A percentile compares a stretch with the other conserved stretches of the same genome.
phyloP scores from a whole-genome alignment of 371 early-diverging fungal species.

The Gilbertella persicaria region DNA sequence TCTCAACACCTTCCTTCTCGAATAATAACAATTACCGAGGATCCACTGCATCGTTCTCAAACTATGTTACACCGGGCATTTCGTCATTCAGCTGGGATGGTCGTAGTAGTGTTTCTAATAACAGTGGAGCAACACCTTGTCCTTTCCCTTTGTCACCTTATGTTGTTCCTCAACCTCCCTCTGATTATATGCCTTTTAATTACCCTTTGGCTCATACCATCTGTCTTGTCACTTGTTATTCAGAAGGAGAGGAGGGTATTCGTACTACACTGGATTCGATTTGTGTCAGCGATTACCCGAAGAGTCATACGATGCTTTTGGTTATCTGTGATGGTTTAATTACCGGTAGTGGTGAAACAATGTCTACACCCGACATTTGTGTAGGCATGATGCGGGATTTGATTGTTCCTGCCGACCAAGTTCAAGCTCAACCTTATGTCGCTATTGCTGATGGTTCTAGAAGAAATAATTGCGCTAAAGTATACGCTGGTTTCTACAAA shows the following conservation, averaged over 20 bases:
- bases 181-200: slow-evolving; percentile 66
- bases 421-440: slow-evolving; percentile 79
- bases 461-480: slow-evolving; percentile 95
- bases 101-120: slow-evolving; percentile 13
- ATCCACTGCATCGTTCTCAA: slow-evolving; percentile 15
- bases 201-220: slow-evolving; percentile 76
- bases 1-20: slow-evolving; percentile 4
- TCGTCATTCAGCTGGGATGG: slow-evolving; percentile 25
- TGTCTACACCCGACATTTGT: slow-evolving; percentile 83
- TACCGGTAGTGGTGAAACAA: slow-evolving; percentile 77
- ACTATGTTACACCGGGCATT: slow-evolving; percentile 3
- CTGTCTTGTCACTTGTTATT: slow-evolving; percentile 87
- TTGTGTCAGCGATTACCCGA: slow-evolving; percentile 88
- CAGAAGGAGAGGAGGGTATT: slow-evolving; percentile 90
- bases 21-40: slow-evolving; percentile 8
- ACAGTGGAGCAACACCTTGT: slow-evolving; percentile 15
- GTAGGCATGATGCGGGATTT: slow-evolving; percentile 82
- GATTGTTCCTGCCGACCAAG: slow-evolving; percentile 66
- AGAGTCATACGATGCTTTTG: slow-evolving; percentile 88
- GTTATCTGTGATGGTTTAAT: slow-evolving; percentile 92
- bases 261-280: slow-evolving; percentile 95
- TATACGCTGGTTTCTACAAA: slow-evolving; percentile 90
- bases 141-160: slow-evolving; percentile 44
- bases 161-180: slow-evolving; percentile 49
- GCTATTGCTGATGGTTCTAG: slow-evolving; percentile 94